These are phyloP conservation scores for Meira nashicola DNA, from an alignment of 1,284 basidiomycete genomes.

Conservation along the genomic window DNA sequence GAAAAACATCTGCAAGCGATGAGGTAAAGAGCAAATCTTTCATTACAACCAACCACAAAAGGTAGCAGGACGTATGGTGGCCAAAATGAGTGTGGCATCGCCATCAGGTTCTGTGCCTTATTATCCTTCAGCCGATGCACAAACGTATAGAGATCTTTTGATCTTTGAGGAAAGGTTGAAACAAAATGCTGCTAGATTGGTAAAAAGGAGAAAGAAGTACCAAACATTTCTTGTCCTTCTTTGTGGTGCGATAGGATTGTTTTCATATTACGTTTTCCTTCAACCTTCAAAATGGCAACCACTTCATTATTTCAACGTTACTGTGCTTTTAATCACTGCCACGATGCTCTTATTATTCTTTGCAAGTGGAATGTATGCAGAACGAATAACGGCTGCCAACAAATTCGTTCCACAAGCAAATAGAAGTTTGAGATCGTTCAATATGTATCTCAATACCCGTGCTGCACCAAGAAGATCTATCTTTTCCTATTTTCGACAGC, in stretches of 20 bases:
- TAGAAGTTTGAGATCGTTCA: conserved; percentile 79
- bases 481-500: conserved; percentile 11
- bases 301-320: conserved; percentile 36
- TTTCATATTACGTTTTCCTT: conserved; percentile 69
- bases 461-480: conserved; percentile 60
- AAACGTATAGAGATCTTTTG: conserved; percentile 81
- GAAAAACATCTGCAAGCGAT: too few species aligned
- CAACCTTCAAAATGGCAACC: conserved; percentile 29
- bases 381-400: conserved; percentile 93
- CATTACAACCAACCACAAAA: too few species aligned
- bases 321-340: conserved; percentile 38
- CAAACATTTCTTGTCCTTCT: conserved; percentile 74
- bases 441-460: conserved; percentile 93
- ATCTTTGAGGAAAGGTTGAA: conserved; percentile 94
- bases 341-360: conserved; percentile 92
- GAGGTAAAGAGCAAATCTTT: too few species aligned
- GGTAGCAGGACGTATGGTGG: too few species aligned
- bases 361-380: conserved; percentile 89
- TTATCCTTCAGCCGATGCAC: conserved; percentile 63
- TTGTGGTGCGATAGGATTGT: conserved; percentile 65
- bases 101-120: not conserved
- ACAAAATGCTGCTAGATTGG: conserved; percentile 76
- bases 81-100: too few species aligned
- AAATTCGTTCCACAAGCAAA: conserved; percentile 96
- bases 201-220: conserved; percentile 76